Evolutionary conservation across 2,329 filamentous ascomycete genomes (phyloP).

Genomic region (Aspergillus brunneoviolaceus): DNA sequence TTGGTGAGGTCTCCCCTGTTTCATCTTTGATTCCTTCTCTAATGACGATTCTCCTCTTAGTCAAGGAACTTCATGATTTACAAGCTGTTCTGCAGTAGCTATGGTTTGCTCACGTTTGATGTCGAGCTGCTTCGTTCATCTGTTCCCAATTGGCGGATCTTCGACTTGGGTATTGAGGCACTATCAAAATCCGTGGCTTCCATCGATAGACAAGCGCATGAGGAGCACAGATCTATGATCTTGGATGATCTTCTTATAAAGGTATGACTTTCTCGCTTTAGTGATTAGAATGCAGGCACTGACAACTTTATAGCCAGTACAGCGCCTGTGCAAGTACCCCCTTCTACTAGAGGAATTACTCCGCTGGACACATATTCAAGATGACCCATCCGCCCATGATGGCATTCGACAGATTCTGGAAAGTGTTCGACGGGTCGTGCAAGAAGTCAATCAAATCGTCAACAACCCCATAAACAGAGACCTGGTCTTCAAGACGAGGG

Average conservation of each 20-base stretch:
- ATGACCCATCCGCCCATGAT: constrained; percentile 80
- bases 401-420: constrained; percentile 73
- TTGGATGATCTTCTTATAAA: constrained; percentile 88
- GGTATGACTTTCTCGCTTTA: constrained; percentile 48
- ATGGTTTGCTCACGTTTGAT: constrained; percentile 80
- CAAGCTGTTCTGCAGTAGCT: constrained; percentile 87
- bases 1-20: constrained; percentile 40
- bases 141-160: constrained; percentile 72
- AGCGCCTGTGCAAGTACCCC: constrained; percentile 88
- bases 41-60: constrained; percentile 56
- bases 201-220: constrained; percentile 61
- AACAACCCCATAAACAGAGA: constrained; percentile 69
- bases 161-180: constrained; percentile 82
- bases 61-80: constrained; percentile 82
- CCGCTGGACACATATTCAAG: constrained; percentile 76
- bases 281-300: constrained; percentile 7
- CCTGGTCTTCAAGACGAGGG: constrained; percentile 76
- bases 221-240: constrained; percentile 72
- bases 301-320: constrained; percentile 68
- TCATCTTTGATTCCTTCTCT: background rate
- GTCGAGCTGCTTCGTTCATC: constrained; percentile 67
- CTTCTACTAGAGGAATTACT: constrained; percentile 81
- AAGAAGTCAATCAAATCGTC: constrained; percentile 80
- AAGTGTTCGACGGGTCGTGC: constrained; percentile 70
- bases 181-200: constrained; percentile 74